Evolutionary conservation across 495 filamentous ascomycete genomes (phyloP).

Genomic region (Xylaria cubensis): DNA sequence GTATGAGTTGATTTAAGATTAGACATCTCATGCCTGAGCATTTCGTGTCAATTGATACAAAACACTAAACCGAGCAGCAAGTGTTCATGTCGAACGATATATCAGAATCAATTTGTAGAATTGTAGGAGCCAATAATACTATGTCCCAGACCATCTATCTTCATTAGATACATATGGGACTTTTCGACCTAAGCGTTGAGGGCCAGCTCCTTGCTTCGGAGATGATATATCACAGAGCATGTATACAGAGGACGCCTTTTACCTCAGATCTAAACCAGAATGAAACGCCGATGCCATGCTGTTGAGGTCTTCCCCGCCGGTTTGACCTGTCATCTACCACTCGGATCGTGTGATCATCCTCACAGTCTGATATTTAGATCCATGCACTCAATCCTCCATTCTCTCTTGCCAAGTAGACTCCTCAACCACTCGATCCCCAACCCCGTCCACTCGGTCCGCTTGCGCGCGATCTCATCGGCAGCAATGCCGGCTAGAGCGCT

Average conservation of each 20-base stretch:
- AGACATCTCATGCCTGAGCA: neutral
- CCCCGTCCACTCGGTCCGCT: conserved; percentile 73
- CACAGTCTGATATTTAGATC: conserved; percentile 79
- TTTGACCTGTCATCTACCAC: conserved; percentile 15
- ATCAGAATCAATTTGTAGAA: neutral
- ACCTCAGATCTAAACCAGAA: conserved; percentile 22
- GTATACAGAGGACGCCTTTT: conserved; percentile 5
- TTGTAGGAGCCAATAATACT: neutral
- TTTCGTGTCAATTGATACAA: neutral
- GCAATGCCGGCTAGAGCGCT: conserved; percentile 70
- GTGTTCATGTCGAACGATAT: neutral
- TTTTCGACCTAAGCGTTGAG: neutral
- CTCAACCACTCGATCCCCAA: conserved; percentile 84
- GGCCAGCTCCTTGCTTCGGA: neutral
- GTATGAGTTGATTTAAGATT: neutral
- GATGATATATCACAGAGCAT: conserved; percentile 10
- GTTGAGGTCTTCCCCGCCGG: conserved; percentile 17
- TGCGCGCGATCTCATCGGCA: conserved; percentile 65
- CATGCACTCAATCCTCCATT: conserved; percentile 85
- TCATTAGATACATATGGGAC: neutral
- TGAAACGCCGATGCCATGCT: conserved; percentile 41
- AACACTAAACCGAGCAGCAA: neutral
- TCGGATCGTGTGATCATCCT: conserved; percentile 10
- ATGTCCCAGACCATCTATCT: neutral
- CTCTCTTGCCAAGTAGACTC: conserved; percentile 72